Conservation (phyloP, 345 rosid genomes). For the Syzygium aqueum region DNA sequence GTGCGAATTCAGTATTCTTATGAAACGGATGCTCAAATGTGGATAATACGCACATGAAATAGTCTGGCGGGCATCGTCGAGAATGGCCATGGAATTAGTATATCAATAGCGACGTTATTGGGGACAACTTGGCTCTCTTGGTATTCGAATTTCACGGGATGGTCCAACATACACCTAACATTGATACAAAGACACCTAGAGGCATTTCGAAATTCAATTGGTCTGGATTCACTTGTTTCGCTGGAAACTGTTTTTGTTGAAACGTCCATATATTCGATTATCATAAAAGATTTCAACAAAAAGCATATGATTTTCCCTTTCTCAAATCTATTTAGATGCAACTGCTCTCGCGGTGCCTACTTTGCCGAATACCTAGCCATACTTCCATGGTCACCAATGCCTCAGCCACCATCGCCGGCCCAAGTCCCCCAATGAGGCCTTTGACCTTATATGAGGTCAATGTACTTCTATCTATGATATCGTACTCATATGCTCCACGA, state of each 20-base stretch:
- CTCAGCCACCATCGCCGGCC: not conserved
- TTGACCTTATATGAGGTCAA: not conserved
- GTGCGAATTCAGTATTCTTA: not conserved
- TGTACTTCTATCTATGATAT: not conserved
- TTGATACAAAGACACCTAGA: not conserved
- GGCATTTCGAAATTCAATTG: not conserved
- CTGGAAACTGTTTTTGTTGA: too few relatives aligned
- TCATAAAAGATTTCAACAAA: not conserved
- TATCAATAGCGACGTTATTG: not conserved
- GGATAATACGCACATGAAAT: not conserved
- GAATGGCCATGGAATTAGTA: not conserved
- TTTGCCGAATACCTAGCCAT: not conserved
- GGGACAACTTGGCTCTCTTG: not conserved
- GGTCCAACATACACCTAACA: not conserved
- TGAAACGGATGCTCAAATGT: not conserved
- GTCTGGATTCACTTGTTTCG: too few relatives aligned
- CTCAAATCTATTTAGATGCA: rapidly evolving
- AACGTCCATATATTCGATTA: too few relatives aligned
- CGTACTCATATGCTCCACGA: rapidly evolving
- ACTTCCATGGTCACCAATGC: rapidly evolving
- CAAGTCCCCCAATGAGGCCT: not conserved
- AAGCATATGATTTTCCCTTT: not conserved
- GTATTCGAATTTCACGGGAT: not conserved
- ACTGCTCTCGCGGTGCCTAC: not conserved
- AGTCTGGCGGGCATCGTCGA: not conserved